These are phyloP conservation scores for Rhizophagus sp. DNA, from an alignment of 192 early-diverging fungal genomes.

Conservation along the genomic window DNA sequence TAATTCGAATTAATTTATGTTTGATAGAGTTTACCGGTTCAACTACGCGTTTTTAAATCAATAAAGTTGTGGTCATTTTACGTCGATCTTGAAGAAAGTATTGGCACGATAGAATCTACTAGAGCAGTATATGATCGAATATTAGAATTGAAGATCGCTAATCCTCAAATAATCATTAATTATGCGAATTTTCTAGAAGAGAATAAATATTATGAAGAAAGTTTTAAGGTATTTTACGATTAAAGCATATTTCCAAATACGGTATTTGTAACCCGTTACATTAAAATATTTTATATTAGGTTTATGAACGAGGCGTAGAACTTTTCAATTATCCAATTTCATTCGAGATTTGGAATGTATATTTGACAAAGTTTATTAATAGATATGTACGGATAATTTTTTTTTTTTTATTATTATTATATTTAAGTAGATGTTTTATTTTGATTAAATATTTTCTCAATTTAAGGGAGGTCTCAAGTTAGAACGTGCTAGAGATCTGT, in stretches of 20 bases:
- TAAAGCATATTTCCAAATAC: not conserved
- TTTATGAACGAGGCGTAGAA: conserved; percentile 95
- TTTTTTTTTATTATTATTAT: not conserved
- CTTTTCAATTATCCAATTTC: conserved; percentile 96
- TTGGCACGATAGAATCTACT: conserved; percentile 79
- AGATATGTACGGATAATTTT: conserved; percentile 69
- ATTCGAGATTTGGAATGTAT: conserved; percentile 97
- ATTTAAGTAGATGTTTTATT: not conserved
- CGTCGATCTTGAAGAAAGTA: conserved; percentile 93
- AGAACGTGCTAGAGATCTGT: conserved; percentile 92
- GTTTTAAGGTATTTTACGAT: conserved; percentile 58
- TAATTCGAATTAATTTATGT: not conserved
- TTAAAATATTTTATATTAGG: conserved; percentile 33
- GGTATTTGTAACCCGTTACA: not conserved
- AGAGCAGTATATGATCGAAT: conserved; percentile 88
- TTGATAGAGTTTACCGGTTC: conserved; percentile 59
- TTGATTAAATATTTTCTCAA: not conserved
- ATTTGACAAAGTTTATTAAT: conserved; percentile 80
- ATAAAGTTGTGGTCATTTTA: conserved; percentile 90
- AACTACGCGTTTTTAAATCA: conserved; percentile 83
- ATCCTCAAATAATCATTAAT: conserved; percentile 95
- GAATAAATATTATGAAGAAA: conserved; percentile 90
- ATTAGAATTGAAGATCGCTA: conserved; percentile 91
- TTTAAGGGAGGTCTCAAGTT: conserved; percentile 73
- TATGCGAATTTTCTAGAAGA: conserved; percentile 91